Conservation (phyloP, 2,329 filamentous ascomycete species). For the Diaporthe sp. region DNA sequence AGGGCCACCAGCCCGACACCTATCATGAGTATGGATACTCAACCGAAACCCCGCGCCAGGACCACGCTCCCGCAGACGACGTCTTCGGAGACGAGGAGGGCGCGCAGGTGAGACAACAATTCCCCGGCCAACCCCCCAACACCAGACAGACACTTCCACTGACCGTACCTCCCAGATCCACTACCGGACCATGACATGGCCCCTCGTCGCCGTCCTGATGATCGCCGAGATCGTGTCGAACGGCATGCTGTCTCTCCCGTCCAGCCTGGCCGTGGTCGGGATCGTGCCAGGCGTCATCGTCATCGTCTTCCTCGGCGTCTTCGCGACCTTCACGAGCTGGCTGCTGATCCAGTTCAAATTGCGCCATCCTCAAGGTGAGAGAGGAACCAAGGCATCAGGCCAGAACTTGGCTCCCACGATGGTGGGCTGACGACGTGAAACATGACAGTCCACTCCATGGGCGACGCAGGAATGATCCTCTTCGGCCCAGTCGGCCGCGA, state of each 20-base stretch:
- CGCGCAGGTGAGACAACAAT: slow-evolving; percentile 3
- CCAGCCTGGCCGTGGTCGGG: slow-evolving; percentile 61
- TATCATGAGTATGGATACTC: slow-evolving; percentile 18
- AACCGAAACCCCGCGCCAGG: not conserved
- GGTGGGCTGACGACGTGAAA: slow-evolving; percentile 34
- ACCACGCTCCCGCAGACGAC: slow-evolving; percentile 4
- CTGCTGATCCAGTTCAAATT: slow-evolving; percentile 64
- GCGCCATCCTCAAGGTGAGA: slow-evolving; percentile 58
- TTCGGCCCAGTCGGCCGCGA: slow-evolving; percentile 64
- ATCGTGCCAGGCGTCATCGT: slow-evolving; percentile 62
- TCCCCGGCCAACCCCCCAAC: not conserved
- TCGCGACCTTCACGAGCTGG: slow-evolving; percentile 62
- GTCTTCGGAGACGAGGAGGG: slow-evolving; percentile 31
- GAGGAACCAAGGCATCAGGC: not conserved
- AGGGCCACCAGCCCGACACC: not conserved
- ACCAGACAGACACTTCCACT: not conserved
- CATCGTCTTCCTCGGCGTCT: slow-evolving; percentile 60
- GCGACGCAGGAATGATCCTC: slow-evolving; percentile 64
- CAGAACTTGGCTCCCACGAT: not conserved
- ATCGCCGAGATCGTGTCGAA: slow-evolving; percentile 66
- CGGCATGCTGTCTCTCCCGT: slow-evolving; percentile 64
- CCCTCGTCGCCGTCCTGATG: slow-evolving; percentile 62
- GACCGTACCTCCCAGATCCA: slow-evolving; percentile 50
- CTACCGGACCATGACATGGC: slow-evolving; percentile 65
- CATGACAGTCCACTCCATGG: slow-evolving; percentile 63